Evolutionary conservation across 768 basidiomycete species (phyloP).

Genomic region (Auriscalpium orientale): DNA sequence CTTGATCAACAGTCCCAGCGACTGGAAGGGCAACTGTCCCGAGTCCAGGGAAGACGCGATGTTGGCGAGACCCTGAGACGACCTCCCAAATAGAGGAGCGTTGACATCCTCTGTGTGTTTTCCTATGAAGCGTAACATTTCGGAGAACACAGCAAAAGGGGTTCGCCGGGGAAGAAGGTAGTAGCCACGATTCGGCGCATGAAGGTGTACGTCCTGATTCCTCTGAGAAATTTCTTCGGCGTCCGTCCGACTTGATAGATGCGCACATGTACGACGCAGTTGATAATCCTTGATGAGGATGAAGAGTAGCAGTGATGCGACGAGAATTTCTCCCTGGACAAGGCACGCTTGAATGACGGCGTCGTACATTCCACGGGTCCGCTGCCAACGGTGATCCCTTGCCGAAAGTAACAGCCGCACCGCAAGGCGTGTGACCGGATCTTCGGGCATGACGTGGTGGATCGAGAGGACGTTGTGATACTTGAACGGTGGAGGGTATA

Average conservation of each 20-base stretch:
- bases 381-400: constrained; percentile 44
- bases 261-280: constrained; percentile 18
- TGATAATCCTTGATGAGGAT: constrained; percentile 60
- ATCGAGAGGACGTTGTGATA: constrained; percentile 22
- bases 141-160: background rate
- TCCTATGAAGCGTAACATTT: constrained; percentile 14
- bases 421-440: constrained; percentile 40
- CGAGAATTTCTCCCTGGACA: constrained; percentile 71
- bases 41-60: constrained; percentile 8
- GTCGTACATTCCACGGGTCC: constrained; percentile 54
- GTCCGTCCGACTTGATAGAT: constrained; percentile 18
- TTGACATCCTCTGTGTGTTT: constrained; percentile 1
- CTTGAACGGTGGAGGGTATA: background rate
- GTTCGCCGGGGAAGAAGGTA: constrained; percentile 25
- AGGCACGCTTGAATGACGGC: constrained; percentile 56
- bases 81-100: constrained; percentile 8
- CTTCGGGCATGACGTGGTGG: constrained; percentile 27
- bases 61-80: constrained; percentile 12
- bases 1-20: constrained; percentile 11
- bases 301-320: constrained; percentile 66
- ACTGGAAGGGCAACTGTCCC: background rate
- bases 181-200: constrained; percentile 29
- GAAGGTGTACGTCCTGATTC: constrained; percentile 15
- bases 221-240: constrained; percentile 16
- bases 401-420: constrained; percentile 46